Conservation (phyloP, 2,329 filamentous ascomycete species). For the Aspergillus cejpii region DNA sequence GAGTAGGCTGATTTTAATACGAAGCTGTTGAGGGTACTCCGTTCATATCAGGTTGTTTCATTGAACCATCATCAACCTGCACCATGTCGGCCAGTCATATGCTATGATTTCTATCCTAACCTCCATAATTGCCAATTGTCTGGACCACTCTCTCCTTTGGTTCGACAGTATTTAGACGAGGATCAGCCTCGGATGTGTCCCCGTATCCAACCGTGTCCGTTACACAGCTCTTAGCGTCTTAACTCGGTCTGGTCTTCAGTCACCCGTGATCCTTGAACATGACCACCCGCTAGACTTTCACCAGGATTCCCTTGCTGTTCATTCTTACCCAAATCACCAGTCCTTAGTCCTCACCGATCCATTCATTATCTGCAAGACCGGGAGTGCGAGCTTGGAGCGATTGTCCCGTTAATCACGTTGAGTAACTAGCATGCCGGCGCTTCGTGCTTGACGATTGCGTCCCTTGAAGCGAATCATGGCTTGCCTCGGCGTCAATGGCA, state of each 20-base stretch:
- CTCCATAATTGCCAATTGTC: not conserved
- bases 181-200: not conserved
- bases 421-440: too few relatives aligned
- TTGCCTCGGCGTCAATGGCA: too few relatives aligned
- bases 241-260: not conserved
- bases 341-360: too few relatives aligned
- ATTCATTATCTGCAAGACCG: too few relatives aligned
- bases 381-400: too few relatives aligned
- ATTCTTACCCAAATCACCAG: too few relatives aligned
- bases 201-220: constrained; percentile 5
- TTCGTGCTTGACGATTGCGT: too few relatives aligned
- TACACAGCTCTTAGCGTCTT: not conserved
- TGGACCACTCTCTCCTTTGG: not conserved
- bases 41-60: too few relatives aligned
- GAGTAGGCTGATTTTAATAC: too few relatives aligned
- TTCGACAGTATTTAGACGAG: not conserved
- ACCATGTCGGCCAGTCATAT: not conserved
- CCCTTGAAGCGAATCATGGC: too few relatives aligned
- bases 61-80: not conserved
- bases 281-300: not conserved
- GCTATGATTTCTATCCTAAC: not conserved
- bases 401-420: too few relatives aligned
- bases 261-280: not conserved
- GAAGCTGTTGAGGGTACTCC: not conserved
- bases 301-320: not conserved